Evolutionary conservation across 352 stramenopile genomes (phyloP).

Genomic region (Thalassiosira mediterranea): DNA sequence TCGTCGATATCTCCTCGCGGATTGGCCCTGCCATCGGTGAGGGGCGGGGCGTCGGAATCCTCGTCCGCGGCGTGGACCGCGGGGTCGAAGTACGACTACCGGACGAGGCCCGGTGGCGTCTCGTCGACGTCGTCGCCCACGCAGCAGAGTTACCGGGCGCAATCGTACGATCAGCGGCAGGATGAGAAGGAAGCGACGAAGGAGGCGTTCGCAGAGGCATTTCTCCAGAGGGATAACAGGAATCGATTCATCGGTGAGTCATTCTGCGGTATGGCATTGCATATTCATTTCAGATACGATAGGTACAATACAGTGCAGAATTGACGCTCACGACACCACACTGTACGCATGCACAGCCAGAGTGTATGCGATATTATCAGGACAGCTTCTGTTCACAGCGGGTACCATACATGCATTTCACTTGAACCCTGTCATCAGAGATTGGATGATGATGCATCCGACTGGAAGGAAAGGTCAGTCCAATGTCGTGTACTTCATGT

Average conservation of each 20-base stretch:
- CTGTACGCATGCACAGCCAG: too few species aligned
- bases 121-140: neutral
- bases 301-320: too few species aligned
- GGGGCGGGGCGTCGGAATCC: constrained; percentile 40
- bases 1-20: too few species aligned
- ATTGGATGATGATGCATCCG: constrained; percentile 48
- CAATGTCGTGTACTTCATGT: too few species aligned
- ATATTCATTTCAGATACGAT: too few species aligned
- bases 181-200: constrained; percentile 51
- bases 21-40: too few species aligned
- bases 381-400: constrained; percentile 76
- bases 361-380: constrained; percentile 80
- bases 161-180: neutral
- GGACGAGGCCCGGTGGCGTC: neutral
- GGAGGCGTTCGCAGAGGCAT: constrained; percentile 59
- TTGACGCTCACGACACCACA: too few species aligned
- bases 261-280: too few species aligned
- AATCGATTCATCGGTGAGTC: constrained; percentile 83
- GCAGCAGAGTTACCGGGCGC: constrained; percentile 6
- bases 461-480: constrained; percentile 40
- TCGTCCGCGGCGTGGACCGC: constrained; percentile 35
- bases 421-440: constrained; percentile 42
- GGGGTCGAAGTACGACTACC: constrained; percentile 36
- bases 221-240: constrained; percentile 71
- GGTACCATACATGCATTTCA: constrained; percentile 69